These are phyloP conservation scores for Argentina anserina DNA, from an alignment of 306 rosid species.

Conservation along the genomic window DNA sequence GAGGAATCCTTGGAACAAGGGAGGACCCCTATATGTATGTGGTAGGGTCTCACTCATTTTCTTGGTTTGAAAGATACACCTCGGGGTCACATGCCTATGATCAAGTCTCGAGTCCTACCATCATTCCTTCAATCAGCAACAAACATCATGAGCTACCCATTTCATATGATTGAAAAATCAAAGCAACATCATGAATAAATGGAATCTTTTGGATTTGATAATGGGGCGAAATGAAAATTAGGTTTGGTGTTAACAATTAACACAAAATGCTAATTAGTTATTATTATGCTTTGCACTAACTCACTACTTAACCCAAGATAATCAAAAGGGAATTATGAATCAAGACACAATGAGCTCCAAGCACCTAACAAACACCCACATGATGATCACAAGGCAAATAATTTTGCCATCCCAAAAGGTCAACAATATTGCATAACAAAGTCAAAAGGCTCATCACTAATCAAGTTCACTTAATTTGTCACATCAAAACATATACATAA, in stretches of 20 bases:
- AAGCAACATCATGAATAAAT: slow-evolving; percentile 3
- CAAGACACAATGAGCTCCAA: slow-evolving; percentile 15
- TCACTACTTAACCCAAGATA: background rate
- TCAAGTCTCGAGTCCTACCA: too few species aligned
- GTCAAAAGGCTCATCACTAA: slow-evolving; percentile 28
- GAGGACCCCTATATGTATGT: too few species aligned
- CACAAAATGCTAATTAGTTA: slow-evolving; percentile 24
- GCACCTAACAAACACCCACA: slow-evolving; percentile 21
- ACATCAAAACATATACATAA: slow-evolving; percentile 15
- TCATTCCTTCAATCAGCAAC: slow-evolving; percentile 14
- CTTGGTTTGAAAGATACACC: too few species aligned
- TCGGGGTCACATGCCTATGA: too few species aligned
- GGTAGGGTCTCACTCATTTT: too few species aligned
- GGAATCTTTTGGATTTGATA: slow-evolving; percentile 11
- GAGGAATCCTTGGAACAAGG: too few species aligned
- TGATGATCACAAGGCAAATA: slow-evolving; percentile 22
- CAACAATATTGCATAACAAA: slow-evolving; percentile 9
- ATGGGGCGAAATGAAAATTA: background rate
- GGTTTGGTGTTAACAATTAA: background rate
- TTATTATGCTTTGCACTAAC: slow-evolving; percentile 53
- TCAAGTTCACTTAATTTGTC: slow-evolving; percentile 29
- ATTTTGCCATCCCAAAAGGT: slow-evolving; percentile 28
- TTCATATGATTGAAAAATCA: slow-evolving; percentile 26
- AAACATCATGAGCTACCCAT: slow-evolving; percentile 21
- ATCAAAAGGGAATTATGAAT: slow-evolving; percentile 1